phyloP scores from a whole-genome alignment of 1,139 yeast genomes.

The Sugiyamaella castrensis region DNA sequence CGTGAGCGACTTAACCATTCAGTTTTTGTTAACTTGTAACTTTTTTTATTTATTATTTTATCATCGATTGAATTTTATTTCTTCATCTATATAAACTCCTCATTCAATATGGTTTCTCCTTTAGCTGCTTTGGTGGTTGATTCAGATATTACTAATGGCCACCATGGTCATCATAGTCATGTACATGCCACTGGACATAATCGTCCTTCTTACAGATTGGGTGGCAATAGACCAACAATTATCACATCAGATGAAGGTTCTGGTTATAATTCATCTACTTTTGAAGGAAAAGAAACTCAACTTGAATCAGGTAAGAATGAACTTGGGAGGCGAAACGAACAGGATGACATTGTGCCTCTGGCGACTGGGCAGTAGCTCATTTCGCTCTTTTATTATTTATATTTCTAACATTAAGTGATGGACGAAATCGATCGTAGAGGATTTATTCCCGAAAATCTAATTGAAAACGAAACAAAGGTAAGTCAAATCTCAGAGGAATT shows the following conservation, averaged over 20 bases:
- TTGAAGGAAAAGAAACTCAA: conserved; percentile 79
- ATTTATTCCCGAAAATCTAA: conserved; percentile 80
- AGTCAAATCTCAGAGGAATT: conserved; percentile 20
- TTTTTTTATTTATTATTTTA: too few species aligned
- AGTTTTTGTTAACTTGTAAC: too few species aligned
- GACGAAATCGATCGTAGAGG: conserved; percentile 81
- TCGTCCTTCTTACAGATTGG: conserved; percentile 5
- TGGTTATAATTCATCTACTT: conserved; percentile 74
- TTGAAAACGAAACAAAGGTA: conserved; percentile 73
- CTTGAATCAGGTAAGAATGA: conserved; percentile 49
- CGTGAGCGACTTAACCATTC: too few species aligned
- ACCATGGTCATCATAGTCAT: neutral
- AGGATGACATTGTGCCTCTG: too few species aligned
- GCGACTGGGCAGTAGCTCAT: too few species aligned
- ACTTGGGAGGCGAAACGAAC: too few species aligned
- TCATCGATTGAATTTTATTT: too few species aligned
- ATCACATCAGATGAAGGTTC: conserved; percentile 28
- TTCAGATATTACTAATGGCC: neutral
- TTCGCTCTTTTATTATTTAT: neutral
- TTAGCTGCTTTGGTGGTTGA: conserved; percentile 9
- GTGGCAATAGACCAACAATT: conserved; percentile 15
- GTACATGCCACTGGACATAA: neutral
- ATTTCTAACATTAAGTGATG: conserved; percentile 48
- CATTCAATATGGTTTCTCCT: conserved; percentile 8
- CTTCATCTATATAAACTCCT: too few species aligned